Percentiles rank a stretch among this genome's conserved stretches.
Evolutionary conservation across 2,329 filamentous ascomycete genomes (phyloP).

Genomic region (Coleophoma eucalyptorum): DNA sequence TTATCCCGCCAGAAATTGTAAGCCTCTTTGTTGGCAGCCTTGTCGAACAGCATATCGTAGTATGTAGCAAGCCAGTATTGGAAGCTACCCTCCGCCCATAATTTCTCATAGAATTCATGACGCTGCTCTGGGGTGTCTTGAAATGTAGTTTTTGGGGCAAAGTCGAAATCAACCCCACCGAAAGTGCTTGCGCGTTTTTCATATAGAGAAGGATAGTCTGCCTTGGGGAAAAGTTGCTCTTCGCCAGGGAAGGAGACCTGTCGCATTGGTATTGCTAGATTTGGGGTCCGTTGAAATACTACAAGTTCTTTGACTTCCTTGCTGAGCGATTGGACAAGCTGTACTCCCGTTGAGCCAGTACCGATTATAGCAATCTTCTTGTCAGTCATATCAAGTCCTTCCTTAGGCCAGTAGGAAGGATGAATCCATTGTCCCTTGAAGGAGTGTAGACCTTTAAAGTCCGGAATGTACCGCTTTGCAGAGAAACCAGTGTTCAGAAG

Average conservation of each 20-base stretch:
- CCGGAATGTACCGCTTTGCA: conserved; percentile 14
- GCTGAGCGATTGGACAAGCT: conserved; percentile 28
- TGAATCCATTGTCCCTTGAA: conserved; percentile 42
- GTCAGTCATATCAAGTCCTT: conserved; percentile 23
- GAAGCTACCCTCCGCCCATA: conserved; percentile 44
- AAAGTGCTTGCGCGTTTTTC: conserved; percentile 32
- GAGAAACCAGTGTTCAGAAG: conserved; percentile 13
- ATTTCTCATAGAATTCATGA: conserved; percentile 36
- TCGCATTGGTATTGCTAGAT: conserved; percentile 30
- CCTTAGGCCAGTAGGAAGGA: conserved; percentile 34
- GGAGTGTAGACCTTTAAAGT: conserved; percentile 39
- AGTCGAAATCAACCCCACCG: conserved; percentile 16
- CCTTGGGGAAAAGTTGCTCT: conserved; percentile 36
- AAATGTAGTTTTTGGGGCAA: conserved; percentile 37
- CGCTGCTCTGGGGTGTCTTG: conserved; percentile 39
- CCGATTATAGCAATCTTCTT: conserved; percentile 31
- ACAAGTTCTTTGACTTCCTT: conserved; percentile 32
- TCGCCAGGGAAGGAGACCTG: conserved; percentile 19
- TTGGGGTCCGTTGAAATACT: conserved; percentile 30
- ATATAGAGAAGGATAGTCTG: conserved; percentile 37
- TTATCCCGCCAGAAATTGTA: conserved; percentile 48
- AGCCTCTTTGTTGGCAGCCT: conserved; percentile 36
- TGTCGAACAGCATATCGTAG: conserved; percentile 37
- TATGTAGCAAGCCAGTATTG: conserved; percentile 41
- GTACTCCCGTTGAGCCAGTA: conserved; percentile 30